These are phyloP conservation scores for Alternaria brassicae DNA, from an alignment of 2,329 filamentous ascomycete species.

Conservation along the genomic window DNA sequence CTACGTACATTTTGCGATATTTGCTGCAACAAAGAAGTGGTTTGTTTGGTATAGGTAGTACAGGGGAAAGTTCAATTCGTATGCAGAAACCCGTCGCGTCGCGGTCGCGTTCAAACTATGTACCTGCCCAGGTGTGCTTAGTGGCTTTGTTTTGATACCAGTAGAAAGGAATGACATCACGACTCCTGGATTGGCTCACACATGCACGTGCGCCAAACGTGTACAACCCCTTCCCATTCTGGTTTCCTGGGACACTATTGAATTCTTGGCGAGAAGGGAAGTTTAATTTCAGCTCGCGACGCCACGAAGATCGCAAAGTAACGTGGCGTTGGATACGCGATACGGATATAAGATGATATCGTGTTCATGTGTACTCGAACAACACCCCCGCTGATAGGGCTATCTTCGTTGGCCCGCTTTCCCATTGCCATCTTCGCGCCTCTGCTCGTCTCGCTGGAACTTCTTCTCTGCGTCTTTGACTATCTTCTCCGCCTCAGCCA, in stretches of 20 bases:
- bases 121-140: background rate
- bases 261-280: background rate
- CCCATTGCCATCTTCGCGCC: background rate
- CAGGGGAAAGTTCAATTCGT: background rate
- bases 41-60: background rate
- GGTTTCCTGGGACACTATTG: background rate
- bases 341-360: background rate
- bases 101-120: constrained; percentile 3
- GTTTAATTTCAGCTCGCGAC: background rate
- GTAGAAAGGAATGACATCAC: constrained; percentile 7
- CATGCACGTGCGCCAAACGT: background rate
- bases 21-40: background rate
- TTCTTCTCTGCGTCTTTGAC: constrained; percentile 63
- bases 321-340: background rate
- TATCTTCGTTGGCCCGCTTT: constrained; percentile 1
- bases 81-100: background rate
- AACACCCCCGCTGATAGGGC: background rate
- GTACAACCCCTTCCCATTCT: background rate
- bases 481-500: constrained; percentile 69
- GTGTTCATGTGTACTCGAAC: background rate
- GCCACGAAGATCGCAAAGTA: background rate
- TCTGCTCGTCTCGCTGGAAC: constrained; percentile 11
- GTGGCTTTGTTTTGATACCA: constrained; percentile 9
- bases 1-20: background rate
- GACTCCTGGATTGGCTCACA: constrained; percentile 3